Percentiles rank a stretch among this genome's conserved stretches.
Evolutionary conservation across 1,139 yeast genomes (phyloP).

Genomic region (Taiozyma sp.): DNA sequence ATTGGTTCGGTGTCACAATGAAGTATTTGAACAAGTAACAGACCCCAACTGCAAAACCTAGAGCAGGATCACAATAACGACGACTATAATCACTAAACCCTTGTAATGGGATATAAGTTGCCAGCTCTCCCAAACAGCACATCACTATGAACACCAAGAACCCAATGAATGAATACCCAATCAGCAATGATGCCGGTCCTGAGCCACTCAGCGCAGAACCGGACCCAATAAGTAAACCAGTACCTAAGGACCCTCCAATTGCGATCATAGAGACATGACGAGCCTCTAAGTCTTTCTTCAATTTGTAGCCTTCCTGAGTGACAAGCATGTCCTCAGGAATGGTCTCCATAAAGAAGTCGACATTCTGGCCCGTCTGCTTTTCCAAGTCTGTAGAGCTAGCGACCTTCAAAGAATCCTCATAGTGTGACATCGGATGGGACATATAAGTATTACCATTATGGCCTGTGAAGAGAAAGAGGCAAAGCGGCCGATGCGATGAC

Average conservation of each 20-base stretch:
- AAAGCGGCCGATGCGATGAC: background rate
- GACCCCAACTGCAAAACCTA: slow-evolving; percentile 74
- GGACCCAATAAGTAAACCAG: slow-evolving; percentile 69
- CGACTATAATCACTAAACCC: slow-evolving; percentile 61
- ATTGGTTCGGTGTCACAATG: slow-evolving; percentile 64
- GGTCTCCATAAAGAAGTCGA: background rate
- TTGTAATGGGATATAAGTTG: slow-evolving; percentile 62
- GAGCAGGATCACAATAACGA: slow-evolving; percentile 56
- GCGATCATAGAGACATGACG: slow-evolving; percentile 78
- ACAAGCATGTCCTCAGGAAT: background rate
- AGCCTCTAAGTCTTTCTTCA: slow-evolving; percentile 57
- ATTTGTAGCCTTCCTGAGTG: slow-evolving; percentile 38
- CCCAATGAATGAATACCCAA: slow-evolving; percentile 64
- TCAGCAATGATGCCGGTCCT: slow-evolving; percentile 72
- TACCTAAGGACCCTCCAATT: slow-evolving; percentile 79
- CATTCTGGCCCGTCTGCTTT: background rate
- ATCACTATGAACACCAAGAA: slow-evolving; percentile 65
- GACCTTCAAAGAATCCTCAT: background rate
- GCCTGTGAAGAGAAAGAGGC: background rate
- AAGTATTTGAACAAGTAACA: slow-evolving; percentile 73
- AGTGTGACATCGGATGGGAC: background rate
- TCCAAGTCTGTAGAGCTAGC: background rate
- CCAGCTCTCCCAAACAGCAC: slow-evolving; percentile 73
- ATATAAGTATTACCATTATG: background rate
- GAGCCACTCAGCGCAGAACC: slow-evolving; percentile 63